Conservation (phyloP, 2,329 filamentous ascomycete species). For the Xylariaceae sp. region DNA sequence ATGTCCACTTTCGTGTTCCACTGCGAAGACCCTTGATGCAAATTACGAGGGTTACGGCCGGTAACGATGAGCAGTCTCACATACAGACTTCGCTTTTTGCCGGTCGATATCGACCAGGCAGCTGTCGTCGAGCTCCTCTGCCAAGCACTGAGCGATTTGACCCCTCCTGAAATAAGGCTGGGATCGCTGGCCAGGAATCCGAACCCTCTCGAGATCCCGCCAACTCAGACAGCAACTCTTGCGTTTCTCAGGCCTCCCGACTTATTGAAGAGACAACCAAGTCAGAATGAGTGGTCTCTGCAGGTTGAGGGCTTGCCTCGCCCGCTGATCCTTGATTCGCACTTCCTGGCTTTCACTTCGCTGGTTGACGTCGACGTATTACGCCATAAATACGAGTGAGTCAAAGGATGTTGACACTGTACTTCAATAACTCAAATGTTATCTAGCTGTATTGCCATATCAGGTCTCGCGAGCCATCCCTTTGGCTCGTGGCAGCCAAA, state of each 20-base stretch:
- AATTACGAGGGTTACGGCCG: no score
- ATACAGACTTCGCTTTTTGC: background rate
- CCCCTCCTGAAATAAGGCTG: background rate
- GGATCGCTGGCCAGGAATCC: background rate
- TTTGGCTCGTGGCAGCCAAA: constrained; percentile 21
- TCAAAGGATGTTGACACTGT: no score
- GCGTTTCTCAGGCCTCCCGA: background rate
- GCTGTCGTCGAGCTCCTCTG: background rate
- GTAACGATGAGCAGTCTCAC: no score
- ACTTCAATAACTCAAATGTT: background rate
- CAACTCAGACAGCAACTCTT: background rate
- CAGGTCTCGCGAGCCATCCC: constrained; percentile 19
- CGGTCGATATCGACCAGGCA: background rate
- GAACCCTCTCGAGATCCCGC: background rate
- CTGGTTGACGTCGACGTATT: constrained; percentile 12
- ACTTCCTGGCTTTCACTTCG: constrained; percentile 16
- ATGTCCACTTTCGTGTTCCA: no score
- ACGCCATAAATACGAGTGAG: constrained; percentile 13
- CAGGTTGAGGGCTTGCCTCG: background rate
- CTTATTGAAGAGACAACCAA: background rate
- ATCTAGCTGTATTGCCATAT: constrained; percentile 18
- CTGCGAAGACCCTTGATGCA: no score
- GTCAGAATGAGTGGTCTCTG: background rate
- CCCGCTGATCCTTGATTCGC: constrained; percentile 13
- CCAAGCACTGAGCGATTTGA: background rate